Percentiles rank a stretch among this genome's conserved stretches.
These are phyloP conservation scores for Boletus rubescentipes DNA, from an alignment of 768 basidiomycete species.

Conservation along the genomic window DNA sequence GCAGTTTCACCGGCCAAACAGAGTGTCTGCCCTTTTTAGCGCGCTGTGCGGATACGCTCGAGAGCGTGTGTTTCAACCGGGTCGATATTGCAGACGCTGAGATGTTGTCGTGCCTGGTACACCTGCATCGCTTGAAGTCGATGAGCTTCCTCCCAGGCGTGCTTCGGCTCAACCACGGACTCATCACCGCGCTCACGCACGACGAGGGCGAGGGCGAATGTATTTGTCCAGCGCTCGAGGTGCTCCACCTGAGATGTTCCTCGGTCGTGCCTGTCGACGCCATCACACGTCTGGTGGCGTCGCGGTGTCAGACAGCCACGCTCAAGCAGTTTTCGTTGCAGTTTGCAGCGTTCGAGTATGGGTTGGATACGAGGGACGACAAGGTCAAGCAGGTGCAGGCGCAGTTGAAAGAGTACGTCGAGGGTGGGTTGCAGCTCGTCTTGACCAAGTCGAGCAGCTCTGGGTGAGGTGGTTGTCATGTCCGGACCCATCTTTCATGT, in stretches of 20 bases:
- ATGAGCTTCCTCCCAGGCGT: constrained; percentile 26
- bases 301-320: constrained; percentile 16
- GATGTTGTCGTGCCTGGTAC: constrained; percentile 22
- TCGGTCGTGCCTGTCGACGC: constrained; percentile 22
- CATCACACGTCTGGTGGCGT: constrained; percentile 25
- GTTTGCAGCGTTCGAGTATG: constrained; percentile 30
- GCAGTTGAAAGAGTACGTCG: constrained; percentile 17
- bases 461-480: too few species aligned
- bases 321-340: constrained; percentile 25
- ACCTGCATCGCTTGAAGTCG: constrained; percentile 16
- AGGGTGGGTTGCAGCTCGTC: constrained; percentile 22
- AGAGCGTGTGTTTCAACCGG: constrained; percentile 22
- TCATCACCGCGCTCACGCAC: constrained; percentile 23
- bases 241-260: constrained; percentile 26
- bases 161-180: constrained; percentile 33
- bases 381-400: constrained; percentile 21
- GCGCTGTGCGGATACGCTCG: constrained; percentile 30
- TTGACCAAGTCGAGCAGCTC: constrained; percentile 24
- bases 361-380: constrained; percentile 27
- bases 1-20: constrained; percentile 23
- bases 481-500: too few species aligned
- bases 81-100: constrained; percentile 23
- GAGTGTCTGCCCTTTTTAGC: constrained; percentile 29
- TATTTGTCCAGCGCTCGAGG: constrained; percentile 26
- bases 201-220: not conserved